These are phyloP conservation scores for Eucalyptus pauciflora DNA, from an alignment of 345 rosid genomes.

Conservation along the genomic window DNA sequence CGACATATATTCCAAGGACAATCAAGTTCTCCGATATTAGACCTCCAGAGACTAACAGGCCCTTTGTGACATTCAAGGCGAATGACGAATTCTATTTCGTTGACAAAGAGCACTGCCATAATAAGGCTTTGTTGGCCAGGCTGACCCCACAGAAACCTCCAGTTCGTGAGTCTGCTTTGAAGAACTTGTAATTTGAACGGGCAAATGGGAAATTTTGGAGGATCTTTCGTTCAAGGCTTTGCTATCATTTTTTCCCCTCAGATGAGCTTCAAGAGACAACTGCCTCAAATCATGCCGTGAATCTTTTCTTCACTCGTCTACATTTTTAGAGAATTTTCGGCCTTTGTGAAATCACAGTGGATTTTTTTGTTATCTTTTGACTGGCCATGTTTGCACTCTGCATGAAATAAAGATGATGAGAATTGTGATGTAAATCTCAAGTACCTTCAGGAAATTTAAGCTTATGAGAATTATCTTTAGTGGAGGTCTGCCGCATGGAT, in stretches of 20 bases:
- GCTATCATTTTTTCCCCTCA: neutral
- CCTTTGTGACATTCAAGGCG: constrained; percentile 82
- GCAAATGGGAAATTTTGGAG: neutral
- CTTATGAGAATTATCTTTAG: neutral
- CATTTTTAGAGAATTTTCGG: neutral
- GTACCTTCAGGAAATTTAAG: neutral
- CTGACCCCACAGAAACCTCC: constrained; percentile 49
- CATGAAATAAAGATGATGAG: neutral
- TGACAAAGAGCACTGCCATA: constrained; percentile 69
- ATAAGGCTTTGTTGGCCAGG: constrained; percentile 86
- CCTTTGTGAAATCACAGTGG: neutral
- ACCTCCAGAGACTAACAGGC: constrained; percentile 67
- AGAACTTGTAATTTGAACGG: constrained; percentile 45
- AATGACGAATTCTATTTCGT: constrained; percentile 63
- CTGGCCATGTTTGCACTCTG: neutral
- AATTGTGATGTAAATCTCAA: neutral
- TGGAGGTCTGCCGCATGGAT: neutral
- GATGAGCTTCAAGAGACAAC: neutral
- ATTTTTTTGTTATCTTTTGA: neutral
- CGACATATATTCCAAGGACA: constrained; percentile 41
- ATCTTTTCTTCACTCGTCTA: neutral
- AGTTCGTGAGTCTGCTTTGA: constrained; percentile 66
- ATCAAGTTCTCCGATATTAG: constrained; percentile 75
- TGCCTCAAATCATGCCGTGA: neutral
- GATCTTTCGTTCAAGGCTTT: neutral